A percentile compares a stretch with the other conserved stretches of the same genome.
Conservation (phyloP, 805 yeast species). For the Huiozyma sinensis region DNA sequence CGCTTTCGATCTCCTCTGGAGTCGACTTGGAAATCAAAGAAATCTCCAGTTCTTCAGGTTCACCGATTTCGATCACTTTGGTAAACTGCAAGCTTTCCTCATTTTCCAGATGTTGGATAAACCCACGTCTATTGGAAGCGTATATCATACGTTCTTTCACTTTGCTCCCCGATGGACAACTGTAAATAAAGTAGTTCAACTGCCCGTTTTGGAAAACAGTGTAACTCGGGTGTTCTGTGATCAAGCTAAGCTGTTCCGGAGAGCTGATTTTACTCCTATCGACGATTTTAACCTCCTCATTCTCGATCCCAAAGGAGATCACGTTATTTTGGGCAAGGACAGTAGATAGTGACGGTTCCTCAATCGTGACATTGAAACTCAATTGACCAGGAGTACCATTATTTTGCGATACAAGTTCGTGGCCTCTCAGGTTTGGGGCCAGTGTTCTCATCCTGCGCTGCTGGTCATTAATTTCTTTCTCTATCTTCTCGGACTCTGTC, state of each 20-base stretch:
- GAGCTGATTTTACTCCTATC: slow-evolving; percentile 15
- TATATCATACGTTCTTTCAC: slow-evolving; percentile 88
- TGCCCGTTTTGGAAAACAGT: slow-evolving; percentile 39
- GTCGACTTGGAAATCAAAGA: slow-evolving; percentile 18
- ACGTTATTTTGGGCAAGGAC: slow-evolving; percentile 32
- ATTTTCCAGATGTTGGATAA: slow-evolving; percentile 39
- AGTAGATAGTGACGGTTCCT: slow-evolving; percentile 9
- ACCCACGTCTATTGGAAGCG: slow-evolving; percentile 67
- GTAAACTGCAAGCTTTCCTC: slow-evolving; percentile 31
- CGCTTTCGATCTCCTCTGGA: slow-evolving; percentile 29
- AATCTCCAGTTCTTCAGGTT: slow-evolving; percentile 55
- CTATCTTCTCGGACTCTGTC: slow-evolving; percentile 21
- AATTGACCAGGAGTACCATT: slow-evolving; percentile 19
- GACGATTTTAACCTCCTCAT: slow-evolving; percentile 39
- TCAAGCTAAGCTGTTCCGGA: slow-evolving; percentile 29
- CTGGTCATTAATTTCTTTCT: slow-evolving; percentile 19
- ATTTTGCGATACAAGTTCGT: slow-evolving; percentile 22
- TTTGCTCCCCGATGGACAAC: slow-evolving; percentile 84
- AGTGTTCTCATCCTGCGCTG: slow-evolving; percentile 17
- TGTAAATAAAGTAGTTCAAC: slow-evolving; percentile 53
- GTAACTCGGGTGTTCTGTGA: slow-evolving; percentile 43
- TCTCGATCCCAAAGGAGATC: slow-evolving; percentile 37
- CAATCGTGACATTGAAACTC: slow-evolving; percentile 15
- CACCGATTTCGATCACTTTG: slow-evolving; percentile 59
- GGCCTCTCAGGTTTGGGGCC: slow-evolving; percentile 7